Conservation (phyloP, 768 basidiomycete genomes). For the Cantharellus anzutake region DNA sequence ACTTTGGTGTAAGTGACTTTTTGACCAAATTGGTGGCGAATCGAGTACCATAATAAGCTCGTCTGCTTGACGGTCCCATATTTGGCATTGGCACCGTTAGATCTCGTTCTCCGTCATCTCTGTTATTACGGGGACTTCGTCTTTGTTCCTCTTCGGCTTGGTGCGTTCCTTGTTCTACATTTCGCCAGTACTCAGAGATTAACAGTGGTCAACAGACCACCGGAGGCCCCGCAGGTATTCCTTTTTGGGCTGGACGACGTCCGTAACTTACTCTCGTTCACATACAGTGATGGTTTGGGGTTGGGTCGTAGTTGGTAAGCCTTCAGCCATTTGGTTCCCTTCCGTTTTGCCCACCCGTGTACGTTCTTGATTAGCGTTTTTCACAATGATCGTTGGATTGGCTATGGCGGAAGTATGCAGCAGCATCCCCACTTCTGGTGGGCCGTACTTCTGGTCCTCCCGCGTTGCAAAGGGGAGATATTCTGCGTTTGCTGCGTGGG, state of each 20-base stretch:
- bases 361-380: conserved; percentile 25
- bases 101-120: conserved; percentile 57
- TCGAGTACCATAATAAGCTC: neutral
- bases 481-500: conserved; percentile 53
- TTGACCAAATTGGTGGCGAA: neutral
- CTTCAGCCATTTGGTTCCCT: no score
- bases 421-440: conserved; percentile 32
- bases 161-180: conserved; percentile 20
- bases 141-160: conserved; percentile 48
- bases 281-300: conserved; percentile 51
- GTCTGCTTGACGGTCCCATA: no score
- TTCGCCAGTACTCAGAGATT: neutral
- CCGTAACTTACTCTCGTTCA: neutral
- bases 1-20: neutral
- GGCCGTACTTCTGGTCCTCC: conserved; percentile 70
- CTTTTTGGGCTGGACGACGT: neutral
- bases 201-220: conserved; percentile 28
- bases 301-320: conserved; percentile 42
- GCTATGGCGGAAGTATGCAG: conserved; percentile 50
- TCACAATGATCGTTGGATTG: conserved; percentile 53
- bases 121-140: conserved; percentile 52
- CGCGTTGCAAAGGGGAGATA: conserved; percentile 33
- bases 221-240: conserved; percentile 35
- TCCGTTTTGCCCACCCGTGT: neutral
- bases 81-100: neutral